Evolutionary conservation across 2,329 filamentous ascomycete genomes (phyloP), one percentile per base, ranked within the genome.

Genomic region (Fusarium succisae): DNA sequence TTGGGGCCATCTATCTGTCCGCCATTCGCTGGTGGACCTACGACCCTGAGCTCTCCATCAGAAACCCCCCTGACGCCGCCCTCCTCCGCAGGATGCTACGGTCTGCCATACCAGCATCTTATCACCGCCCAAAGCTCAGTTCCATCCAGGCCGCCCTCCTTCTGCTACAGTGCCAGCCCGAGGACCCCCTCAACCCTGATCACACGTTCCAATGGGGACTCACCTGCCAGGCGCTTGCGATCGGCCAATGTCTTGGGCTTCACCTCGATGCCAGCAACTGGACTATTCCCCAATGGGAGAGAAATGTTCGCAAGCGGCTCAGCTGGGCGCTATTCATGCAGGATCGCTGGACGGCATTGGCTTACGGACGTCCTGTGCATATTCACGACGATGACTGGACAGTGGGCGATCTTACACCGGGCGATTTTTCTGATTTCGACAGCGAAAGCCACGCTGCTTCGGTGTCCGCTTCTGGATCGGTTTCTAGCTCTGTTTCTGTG

Each of bases 271-370:
- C 87, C 51, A 85, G 85, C 5, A 80, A 83, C 45, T 91, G 89
- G 90, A 81, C 84, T 17, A 86, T 91, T 47, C 89, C 89, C 2
- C 79, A 81, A 18, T 90, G 88, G 88, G 90, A 91, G 77, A 85
- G 86, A 54, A 86, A 87, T 11, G 79, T 91, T 26, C 83, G 90
- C 32, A 89, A 87, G 77, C 83, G 90, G 24, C 80, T 91, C 15
- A 87, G 86, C 10, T 91, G 89, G 89, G 89, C 86, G 15, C 79
- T 90, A 3, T 91, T 85, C 74, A 88, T 90, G 83, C 89, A 91
- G 76, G 89, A 91, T 72, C 88, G 87, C 74, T 91, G 87, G 89
- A 80, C 78, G 22, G 78, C 78, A 47, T 66, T 80, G 48, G 77
- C 78, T 35, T 79, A 78, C 45, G 78, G 78, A 9, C 76, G 78